Base-by-base conservation (phyloP, 805 yeast genomes). In the Candida tibetensis region DNA sequence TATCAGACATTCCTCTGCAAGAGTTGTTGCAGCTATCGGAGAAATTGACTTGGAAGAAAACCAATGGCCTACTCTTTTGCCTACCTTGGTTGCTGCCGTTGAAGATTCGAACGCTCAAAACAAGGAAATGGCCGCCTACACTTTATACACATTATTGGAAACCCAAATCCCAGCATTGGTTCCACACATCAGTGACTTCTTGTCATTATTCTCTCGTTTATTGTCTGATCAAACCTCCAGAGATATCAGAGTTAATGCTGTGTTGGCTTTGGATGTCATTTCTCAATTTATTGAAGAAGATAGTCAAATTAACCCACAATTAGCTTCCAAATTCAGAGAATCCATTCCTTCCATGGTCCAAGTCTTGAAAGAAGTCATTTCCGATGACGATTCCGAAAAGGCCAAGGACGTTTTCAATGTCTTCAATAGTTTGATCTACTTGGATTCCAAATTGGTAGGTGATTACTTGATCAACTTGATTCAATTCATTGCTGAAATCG, bases 11-110 rank as follows among this genome's bases (percentile, higher is more conserved):
- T 81, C 95, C 15, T 74, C 84, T 39, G 90, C 98, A 17, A 81
- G 96, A 62, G 86, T 90, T 41, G 81, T 93, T 51, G 81, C 96
- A 19, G 82, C 89, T 31, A 86, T 93, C 57, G 95, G 87, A 28
- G 79, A 80, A 49, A 62, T 71, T 38, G 98, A 91, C 60, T 69
- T 89, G 46, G 74, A 74, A 27, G 62, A 71, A 45, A 56, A 61
- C 41, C 60, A 75, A 48, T 93, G 98, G 98, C 76, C 82, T 4
- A 81, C 79, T 29, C 74, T 93, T 48, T 73, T 91, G 44, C 84
- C 86, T 23, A 69, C 77, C 37, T 72, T 93, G 54, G 80, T 85
- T 40, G 66, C 72, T 40, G 85, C 86, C 30, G 83, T 67, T 28
- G 67, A 64, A 43, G 53, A 51, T 25, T 60, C 69, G 28, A 58